Evolutionary conservation across 306 rosid species (phyloP).

Genomic region (Cicer yamashitae): DNA sequence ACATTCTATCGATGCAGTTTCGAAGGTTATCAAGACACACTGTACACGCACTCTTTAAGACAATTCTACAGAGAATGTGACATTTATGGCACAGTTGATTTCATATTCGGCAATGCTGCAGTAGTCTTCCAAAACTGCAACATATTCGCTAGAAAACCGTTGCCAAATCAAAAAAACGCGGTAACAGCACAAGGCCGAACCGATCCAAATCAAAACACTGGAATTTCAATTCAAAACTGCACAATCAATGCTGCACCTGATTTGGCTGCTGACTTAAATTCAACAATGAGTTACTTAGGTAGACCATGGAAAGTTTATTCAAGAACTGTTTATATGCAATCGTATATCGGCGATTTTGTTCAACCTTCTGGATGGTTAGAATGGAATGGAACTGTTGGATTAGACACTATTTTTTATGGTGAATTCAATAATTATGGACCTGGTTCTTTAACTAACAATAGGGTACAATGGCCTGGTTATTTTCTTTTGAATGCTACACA

Average conservation of each 20-base stretch:
- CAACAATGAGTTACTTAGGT: constrained; percentile 54
- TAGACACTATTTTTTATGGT: constrained; percentile 72
- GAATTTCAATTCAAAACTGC: constrained; percentile 83
- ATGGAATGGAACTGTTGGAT: constrained; percentile 72
- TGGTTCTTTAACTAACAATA: constrained; percentile 60
- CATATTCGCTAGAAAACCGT: constrained; percentile 64
- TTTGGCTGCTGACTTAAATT: constrained; percentile 46
- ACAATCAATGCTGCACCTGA: constrained; percentile 66
- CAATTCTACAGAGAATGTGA: constrained; percentile 84
- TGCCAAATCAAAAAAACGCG: constrained; percentile 55
- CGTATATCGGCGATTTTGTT: constrained; percentile 67
- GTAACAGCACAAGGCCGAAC: constrained; percentile 79
- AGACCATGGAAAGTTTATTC: constrained; percentile 80
- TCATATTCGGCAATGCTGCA: constrained; percentile 81
- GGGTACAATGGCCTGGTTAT: constrained; percentile 80
- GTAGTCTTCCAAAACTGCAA: constrained; percentile 75
- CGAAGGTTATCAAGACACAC: constrained; percentile 90
- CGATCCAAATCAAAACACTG: constrained; percentile 72
- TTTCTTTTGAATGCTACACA: constrained; percentile 60
- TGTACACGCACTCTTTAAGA: constrained; percentile 71
- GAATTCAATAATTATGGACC: constrained; percentile 74
- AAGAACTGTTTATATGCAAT: constrained; percentile 75
- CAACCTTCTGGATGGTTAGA: constrained; percentile 72
- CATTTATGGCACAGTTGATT: constrained; percentile 76
- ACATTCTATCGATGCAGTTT: constrained; percentile 81